Base-by-base conservation (phyloP, 495 filamentous ascomycete genomes). In the Tuber calosporum region DNA sequence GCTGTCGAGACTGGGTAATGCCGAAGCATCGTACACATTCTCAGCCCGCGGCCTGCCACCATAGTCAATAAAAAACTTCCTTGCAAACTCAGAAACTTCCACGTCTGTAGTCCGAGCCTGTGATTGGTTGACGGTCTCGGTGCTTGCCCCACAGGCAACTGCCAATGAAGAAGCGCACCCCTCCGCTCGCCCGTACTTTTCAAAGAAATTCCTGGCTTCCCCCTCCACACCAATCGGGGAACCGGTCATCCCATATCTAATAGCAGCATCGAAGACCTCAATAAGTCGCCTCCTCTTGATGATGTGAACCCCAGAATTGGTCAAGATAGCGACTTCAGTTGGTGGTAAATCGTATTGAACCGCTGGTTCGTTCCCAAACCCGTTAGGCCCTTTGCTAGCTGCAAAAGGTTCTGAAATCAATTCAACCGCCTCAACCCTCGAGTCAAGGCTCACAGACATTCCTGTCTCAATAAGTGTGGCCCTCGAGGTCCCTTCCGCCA, bases 331-430 rank as follows among this genome's bases (percentile, higher is more conserved):
- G 70, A 97, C 88, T 78, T 98, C 93, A 17, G 90, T 87, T 5
- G 89, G 87, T 0, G 88, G 85, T 38, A 92, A 86, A 79, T 98
- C 96, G 75, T 93, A 97, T 80, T 99, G 95, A 53, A 96, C 89
- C 9, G 96, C 93, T 74, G 97, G 84, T 82, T 99, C 95, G 78
- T 99, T 99, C 26, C 93, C 93, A 79, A 96, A 99, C 0, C 94
- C 94, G 20, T 87, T 82, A 15, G 95, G 92, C 30, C 87, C 87
- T n/a, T 81, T 80, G 0, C 87, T 84, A 20, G 93, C 92, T 22
- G 87, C 86, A 62, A 92, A 92, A 22, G 89, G 86, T 5, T 85
- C 84, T 1, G 91, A 91, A 53, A 91, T 88, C 9, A 93, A 83
- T 2, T 93, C 93, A 72, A 97, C 84, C 76, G 90, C 92, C 81